Conservation (phyloP, 2,329 filamentous ascomycete species). For the Hyphodiscus sp. region DNA sequence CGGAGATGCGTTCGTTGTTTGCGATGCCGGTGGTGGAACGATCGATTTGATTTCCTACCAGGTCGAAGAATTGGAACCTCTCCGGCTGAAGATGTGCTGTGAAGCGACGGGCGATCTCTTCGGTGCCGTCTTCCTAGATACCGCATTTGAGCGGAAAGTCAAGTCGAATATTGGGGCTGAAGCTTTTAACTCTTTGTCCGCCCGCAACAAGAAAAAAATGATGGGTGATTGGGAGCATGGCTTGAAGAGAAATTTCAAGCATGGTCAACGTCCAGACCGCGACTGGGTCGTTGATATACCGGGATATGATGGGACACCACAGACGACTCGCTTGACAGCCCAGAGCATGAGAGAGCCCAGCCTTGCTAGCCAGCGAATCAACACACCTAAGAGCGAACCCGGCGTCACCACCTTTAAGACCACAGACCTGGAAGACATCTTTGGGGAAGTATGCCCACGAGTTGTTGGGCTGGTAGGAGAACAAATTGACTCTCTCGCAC, state of each 20-base stretch:
- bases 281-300: neutral
- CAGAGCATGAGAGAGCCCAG: no score
- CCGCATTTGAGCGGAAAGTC: neutral
- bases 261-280: no score
- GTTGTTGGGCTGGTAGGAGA: slow-evolving; percentile 38
- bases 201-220: neutral
- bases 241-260: neutral
- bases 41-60: slow-evolving; percentile 1
- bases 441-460: slow-evolving; percentile 48
- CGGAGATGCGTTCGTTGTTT: slow-evolving; percentile 22
- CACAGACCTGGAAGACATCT: neutral
- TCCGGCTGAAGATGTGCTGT: slow-evolving; percentile 25
- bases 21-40: slow-evolving; percentile 17
- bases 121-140: neutral
- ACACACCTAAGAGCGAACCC: no score
- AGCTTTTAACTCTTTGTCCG: neutral
- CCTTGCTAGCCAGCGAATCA: no score
- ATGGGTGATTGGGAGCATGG: neutral
- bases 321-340: no score
- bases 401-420: no score
- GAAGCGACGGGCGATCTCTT: slow-evolving; percentile 17
- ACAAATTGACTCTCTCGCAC: slow-evolving; percentile 35
- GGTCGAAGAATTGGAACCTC: slow-evolving; percentile 12
- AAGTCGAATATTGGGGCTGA: neutral
- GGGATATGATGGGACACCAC: slow-evolving; percentile 3